phyloP scores from a whole-genome alignment of 2,329 filamentous ascomycete genomes.

The Meredithiella fracta region DNA sequence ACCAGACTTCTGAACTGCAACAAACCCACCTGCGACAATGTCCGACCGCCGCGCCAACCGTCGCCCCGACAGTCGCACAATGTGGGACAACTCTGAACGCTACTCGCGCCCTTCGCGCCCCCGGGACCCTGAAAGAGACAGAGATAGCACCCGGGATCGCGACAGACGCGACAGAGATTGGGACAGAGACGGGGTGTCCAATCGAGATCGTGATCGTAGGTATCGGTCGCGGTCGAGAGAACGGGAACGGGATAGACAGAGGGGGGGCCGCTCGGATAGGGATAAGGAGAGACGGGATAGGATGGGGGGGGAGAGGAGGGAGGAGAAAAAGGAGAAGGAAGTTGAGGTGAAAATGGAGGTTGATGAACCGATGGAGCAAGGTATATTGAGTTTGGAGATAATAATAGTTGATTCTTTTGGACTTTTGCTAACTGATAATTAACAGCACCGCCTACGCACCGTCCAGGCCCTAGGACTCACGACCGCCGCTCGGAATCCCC shows the following conservation, averaged over 20 bases:
- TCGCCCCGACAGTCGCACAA: constrained; percentile 37
- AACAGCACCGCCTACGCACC: constrained; percentile 10
- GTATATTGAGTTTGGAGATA: background rate
- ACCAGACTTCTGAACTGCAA: too few relatives aligned
- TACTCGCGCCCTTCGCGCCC: constrained; percentile 18
- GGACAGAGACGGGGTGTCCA: background rate
- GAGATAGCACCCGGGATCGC: constrained; percentile 18
- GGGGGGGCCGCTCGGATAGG: constrained; percentile 17
- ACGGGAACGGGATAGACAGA: constrained; percentile 16
- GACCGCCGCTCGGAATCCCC: constrained; percentile 26
- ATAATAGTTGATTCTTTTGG: background rate
- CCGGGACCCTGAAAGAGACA: constrained; percentile 2
- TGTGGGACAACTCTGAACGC: constrained; percentile 41
- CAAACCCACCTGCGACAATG: background rate
- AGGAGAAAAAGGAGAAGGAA: constrained; percentile 1
- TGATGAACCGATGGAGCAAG: background rate
- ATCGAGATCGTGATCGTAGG: background rate
- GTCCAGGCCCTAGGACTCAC: constrained; percentile 15
- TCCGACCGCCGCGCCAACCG: constrained; percentile 16
- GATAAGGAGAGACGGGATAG: background rate
- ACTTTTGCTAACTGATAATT: constrained; percentile 7
- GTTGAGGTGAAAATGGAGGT: background rate
- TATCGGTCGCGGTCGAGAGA: constrained; percentile 9
- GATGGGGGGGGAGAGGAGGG: constrained; percentile 18
- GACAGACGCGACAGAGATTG: constrained; percentile 16